phyloP scores from a whole-genome alignment of 2,329 filamentous ascomycete genomes.

The Apiospora sp. region DNA sequence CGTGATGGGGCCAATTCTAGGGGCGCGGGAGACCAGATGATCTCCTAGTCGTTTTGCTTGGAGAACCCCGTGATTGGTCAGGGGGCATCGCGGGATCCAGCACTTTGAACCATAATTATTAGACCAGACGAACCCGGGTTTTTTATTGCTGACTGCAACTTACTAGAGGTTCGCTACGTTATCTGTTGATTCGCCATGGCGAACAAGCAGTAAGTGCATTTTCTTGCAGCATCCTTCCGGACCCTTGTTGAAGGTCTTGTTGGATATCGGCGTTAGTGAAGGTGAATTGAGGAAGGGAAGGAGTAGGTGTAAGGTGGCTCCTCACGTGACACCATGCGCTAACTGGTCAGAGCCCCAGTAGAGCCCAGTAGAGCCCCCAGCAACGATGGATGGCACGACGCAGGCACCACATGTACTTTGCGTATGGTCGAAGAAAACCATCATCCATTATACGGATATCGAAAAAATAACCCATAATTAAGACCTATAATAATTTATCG shows the following conservation, averaged over 20 bases:
- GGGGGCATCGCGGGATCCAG: constrained; percentile 80
- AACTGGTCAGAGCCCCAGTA: not conserved
- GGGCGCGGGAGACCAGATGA: constrained; percentile 57
- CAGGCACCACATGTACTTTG: not conserved
- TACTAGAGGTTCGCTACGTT: constrained; percentile 83
- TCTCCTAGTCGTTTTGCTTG: constrained; percentile 77
- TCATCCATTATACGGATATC: not conserved
- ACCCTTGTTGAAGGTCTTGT: not conserved
- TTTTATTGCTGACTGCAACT: constrained; percentile 34
- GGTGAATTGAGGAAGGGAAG: not conserved
- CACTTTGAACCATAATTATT: constrained; percentile 54
- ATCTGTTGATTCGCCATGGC: constrained; percentile 90
- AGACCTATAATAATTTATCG: not conserved
- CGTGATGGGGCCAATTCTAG: constrained; percentile 50
- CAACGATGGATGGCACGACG: not conserved
- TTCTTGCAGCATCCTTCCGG: constrained; percentile 34
- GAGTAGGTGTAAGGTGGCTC: not conserved
- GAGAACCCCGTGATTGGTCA: constrained; percentile 83
- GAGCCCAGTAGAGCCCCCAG: not conserved
- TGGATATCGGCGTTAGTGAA: not conserved
- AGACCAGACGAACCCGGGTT: not conserved
- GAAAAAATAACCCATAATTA: not conserved
- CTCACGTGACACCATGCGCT: not conserved
- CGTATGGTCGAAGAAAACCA: not conserved
- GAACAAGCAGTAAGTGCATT: constrained; percentile 74